phyloP scores from a whole-genome alignment of 192 early-diverging fungal species.

The Podila minutissima region DNA sequence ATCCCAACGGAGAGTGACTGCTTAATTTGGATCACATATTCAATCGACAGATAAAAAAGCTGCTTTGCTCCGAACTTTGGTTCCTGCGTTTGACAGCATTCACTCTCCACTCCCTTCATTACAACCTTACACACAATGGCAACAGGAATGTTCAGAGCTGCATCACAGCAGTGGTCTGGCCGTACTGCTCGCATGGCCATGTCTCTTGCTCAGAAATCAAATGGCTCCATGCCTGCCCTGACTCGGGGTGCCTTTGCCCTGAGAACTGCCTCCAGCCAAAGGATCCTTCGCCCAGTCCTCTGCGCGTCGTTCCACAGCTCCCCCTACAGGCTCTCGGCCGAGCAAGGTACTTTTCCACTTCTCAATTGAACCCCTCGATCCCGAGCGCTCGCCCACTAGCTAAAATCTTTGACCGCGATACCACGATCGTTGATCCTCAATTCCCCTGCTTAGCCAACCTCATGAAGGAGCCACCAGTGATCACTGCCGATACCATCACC shows the following conservation, averaged over 20 bases:
- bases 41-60: background rate
- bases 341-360: conserved; percentile 11
- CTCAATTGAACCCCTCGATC: background rate
- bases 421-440: background rate
- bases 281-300: conserved; percentile 10
- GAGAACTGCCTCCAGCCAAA: conserved; percentile 1
- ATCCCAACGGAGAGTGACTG: background rate
- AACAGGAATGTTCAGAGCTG: conserved; percentile 29
- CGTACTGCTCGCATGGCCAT: conserved; percentile 1
- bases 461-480: conserved; percentile 28
- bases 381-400: too few species aligned
- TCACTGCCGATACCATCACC: conserved; percentile 30
- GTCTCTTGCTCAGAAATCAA: background rate
- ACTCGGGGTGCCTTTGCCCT: background rate
- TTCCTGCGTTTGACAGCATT: background rate
- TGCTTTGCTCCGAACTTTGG: background rate
- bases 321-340: conserved; percentile 5
- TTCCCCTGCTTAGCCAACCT: background rate
- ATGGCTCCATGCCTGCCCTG: background rate
- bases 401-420: too few species aligned
- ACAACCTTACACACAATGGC: conserved; percentile 4
- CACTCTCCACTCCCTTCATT: background rate
- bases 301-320: conserved; percentile 39
- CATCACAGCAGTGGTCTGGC: conserved; percentile 20
- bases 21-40: background rate